Percentiles rank a stretch among this genome's conserved stretches.
Conservation (phyloP, 164 flowering plant genomes). For the Umbilicus rupestris region DNA sequence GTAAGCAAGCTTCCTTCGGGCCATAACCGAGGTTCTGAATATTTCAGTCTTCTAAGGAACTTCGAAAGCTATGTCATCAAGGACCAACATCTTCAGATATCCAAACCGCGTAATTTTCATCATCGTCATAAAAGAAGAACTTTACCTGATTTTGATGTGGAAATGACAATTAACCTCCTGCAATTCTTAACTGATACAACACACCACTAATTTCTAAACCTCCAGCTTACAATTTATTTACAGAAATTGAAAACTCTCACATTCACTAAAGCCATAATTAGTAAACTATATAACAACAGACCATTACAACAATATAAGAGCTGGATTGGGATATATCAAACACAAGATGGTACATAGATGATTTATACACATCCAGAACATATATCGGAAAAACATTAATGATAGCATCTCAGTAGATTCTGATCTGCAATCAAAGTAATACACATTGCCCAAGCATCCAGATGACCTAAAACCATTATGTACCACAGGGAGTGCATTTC, state of each 20-base stretch:
- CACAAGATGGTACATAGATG: background rate
- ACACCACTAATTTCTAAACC: background rate
- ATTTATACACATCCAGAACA: background rate
- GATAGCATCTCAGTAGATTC: background rate
- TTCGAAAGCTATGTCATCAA: background rate
- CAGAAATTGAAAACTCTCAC: background rate
- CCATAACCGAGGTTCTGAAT: background rate
- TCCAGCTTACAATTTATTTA: too few species aligned
- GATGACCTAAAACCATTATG: background rate
- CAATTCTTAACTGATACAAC: background rate
- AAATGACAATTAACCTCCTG: background rate
- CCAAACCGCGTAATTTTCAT: background rate
- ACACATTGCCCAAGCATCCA: background rate
- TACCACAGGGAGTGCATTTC: background rate
- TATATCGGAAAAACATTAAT: background rate
- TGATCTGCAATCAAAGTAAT: background rate
- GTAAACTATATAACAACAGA: background rate
- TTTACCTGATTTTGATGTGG: background rate
- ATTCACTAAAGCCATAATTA: background rate
- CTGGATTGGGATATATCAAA: background rate
- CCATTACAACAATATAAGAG: background rate
- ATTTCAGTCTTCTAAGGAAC: background rate
- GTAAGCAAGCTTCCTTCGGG: background rate
- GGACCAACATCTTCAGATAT: background rate
- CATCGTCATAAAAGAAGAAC: background rate